Evolutionary conservation across 2,329 filamentous ascomycete genomes (phyloP).

Genomic region (Trichoderma brevicompactum): DNA sequence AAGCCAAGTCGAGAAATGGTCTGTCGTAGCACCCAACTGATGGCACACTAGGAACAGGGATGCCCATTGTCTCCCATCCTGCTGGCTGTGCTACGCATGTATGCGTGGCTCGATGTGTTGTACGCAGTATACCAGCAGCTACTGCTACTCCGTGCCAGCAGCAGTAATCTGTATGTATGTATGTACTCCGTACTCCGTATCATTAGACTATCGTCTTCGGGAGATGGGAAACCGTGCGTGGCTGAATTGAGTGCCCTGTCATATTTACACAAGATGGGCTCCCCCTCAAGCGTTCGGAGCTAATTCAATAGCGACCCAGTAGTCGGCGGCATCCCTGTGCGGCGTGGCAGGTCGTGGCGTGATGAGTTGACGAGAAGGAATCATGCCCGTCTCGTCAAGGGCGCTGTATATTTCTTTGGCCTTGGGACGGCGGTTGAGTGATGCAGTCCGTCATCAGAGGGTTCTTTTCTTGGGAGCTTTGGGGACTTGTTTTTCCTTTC

Average conservation of each 20-base stretch:
- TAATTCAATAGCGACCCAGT: constrained; percentile 23
- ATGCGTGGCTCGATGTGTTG: neutral
- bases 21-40: constrained; percentile 13
- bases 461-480: too few relatives aligned
- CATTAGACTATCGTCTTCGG: neutral
- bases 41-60: constrained; percentile 11
- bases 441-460: neutral
- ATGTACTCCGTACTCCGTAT: neutral
- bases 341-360: constrained; percentile 20
- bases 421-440: neutral
- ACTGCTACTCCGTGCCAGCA: neutral
- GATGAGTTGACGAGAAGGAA: constrained; percentile 15
- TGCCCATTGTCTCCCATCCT: neutral
- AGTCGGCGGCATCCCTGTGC: constrained; percentile 21
- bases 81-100: neutral
- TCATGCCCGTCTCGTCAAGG: neutral
- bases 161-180: constrained; percentile 1
- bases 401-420: neutral
- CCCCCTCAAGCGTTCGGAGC: constrained; percentile 11
- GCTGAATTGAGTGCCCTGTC: constrained; percentile 7
- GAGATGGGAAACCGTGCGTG: neutral
- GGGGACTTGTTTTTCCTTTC: neutral
- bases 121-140: neutral
- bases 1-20: constrained; percentile 16
- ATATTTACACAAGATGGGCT: neutral